Percentiles rank a stretch among this genome's conserved stretches.
These are phyloP conservation scores for Colletotrichum sp. DNA, from an alignment of 2,329 filamentous ascomycete genomes.

Conservation along the genomic window DNA sequence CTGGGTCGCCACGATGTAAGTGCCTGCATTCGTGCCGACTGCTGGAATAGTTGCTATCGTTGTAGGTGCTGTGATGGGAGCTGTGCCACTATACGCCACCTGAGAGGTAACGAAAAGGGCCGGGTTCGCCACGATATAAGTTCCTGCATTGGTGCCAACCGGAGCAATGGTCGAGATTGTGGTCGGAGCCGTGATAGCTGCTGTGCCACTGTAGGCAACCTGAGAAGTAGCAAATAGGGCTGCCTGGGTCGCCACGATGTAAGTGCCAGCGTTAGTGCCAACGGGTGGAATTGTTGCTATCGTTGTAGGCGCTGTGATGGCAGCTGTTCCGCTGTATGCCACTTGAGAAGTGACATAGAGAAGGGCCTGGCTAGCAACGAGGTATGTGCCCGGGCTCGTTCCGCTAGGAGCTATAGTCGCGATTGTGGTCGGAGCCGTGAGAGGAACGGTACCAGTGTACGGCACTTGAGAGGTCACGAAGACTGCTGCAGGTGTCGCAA, in stretches of 20 bases:
- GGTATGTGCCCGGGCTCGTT: constrained; percentile 1
- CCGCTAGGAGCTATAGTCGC: constrained; percentile 1
- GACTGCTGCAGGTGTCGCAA: not conserved
- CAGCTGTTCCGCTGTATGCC: not conserved
- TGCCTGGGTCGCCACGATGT: constrained; percentile 4
- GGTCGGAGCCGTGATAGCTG: not conserved
- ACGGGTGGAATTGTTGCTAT: not conserved
- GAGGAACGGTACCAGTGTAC: not conserved
- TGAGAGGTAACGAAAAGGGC: not conserved
- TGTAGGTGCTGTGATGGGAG: not conserved
- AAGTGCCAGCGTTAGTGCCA: constrained; percentile 7
- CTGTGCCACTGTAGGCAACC: not conserved
- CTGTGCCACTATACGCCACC: not conserved
- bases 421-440: not conserved
- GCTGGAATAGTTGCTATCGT: constrained; percentile 5
- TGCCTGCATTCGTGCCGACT: not conserved
- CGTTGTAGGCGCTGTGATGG: not conserved
- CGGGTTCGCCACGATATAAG: not conserved
- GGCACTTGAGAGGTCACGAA: not conserved
- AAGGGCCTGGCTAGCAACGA: not conserved
- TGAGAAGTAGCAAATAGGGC: not conserved
- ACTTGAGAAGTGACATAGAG: not conserved
- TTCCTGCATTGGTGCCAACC: constrained; percentile 1
- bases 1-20: not conserved
- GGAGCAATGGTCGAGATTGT: constrained; percentile 1